Evolutionary conservation across 2,329 filamentous ascomycete species (phyloP).

Genomic region (Penicillium griseofulvum): DNA sequence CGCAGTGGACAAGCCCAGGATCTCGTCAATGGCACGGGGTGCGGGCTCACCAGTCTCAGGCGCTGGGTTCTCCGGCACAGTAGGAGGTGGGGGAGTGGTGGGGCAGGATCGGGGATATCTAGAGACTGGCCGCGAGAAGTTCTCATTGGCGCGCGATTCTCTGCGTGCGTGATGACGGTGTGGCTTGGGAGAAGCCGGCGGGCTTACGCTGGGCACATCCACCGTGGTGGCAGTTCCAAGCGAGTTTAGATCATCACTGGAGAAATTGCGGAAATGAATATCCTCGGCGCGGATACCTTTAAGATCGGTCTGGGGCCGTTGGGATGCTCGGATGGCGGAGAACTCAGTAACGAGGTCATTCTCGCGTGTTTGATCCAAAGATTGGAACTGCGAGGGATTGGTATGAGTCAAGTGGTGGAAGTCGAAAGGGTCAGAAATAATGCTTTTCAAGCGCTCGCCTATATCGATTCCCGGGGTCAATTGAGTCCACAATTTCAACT

Average conservation of each 20-base stretch:
- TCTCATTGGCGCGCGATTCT: constrained; percentile 48
- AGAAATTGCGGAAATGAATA: constrained; percentile 41
- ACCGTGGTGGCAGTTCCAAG: constrained; percentile 23
- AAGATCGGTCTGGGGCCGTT: constrained; percentile 49
- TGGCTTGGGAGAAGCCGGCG: constrained; percentile 32
- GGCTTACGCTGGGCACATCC: constrained; percentile 28
- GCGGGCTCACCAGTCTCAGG: constrained; percentile 35
- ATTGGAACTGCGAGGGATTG: constrained; percentile 53
- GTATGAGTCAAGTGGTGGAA: constrained; percentile 65
- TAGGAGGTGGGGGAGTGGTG: constrained; percentile 40
- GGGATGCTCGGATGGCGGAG: constrained; percentile 53
- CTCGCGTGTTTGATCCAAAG: constrained; percentile 51
- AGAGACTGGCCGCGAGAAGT: constrained; percentile 55
- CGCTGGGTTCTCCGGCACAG: constrained; percentile 34
- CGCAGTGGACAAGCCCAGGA: constrained; percentile 35
- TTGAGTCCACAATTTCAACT: background rate
- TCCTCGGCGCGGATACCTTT: constrained; percentile 54
- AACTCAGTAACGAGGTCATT: constrained; percentile 55
- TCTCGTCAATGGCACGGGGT: constrained; percentile 41
- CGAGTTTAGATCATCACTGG: constrained; percentile 29
- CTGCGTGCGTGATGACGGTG: constrained; percentile 25
- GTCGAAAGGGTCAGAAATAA: constrained; percentile 62
- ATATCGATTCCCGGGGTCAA: constrained; percentile 7
- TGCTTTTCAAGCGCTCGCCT: constrained; percentile 46
- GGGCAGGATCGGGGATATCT: constrained; percentile 41